A percentile compares a stretch with the other conserved stretches of the same genome.
Evolutionary conservation across 2,329 filamentous ascomycete species (phyloP).

Genomic region (Hypoxylon sp.): DNA sequence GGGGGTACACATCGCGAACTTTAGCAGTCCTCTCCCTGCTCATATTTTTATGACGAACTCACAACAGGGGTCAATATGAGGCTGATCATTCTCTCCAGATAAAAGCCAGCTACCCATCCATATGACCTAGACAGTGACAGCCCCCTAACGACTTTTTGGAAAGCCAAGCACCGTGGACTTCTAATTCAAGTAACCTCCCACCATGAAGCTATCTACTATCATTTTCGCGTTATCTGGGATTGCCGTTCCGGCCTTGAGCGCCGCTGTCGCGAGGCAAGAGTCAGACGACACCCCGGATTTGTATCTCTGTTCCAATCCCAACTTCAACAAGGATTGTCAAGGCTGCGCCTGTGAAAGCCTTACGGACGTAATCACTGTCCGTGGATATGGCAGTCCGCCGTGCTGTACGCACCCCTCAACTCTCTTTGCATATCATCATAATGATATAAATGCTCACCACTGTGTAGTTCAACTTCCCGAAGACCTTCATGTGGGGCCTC

Average conservation of each 20-base stretch:
- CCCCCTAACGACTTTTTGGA: neutral
- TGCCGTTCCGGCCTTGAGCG: neutral
- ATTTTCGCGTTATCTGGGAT: neutral
- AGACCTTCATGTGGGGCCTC: constrained; percentile 46
- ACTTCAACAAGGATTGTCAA: constrained; percentile 47
- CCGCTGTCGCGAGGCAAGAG: constrained; percentile 36
- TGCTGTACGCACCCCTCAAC: constrained; percentile 43
- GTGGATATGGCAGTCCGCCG: constrained; percentile 45
- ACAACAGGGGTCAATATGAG: neutral
- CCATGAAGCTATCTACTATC: neutral
- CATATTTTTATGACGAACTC: neutral
- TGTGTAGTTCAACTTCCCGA: constrained; percentile 44
- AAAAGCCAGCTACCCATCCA: neutral
- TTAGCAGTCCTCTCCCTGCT: neutral
- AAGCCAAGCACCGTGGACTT: neutral
- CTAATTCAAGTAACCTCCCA: neutral
- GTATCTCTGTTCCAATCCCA: constrained; percentile 50
- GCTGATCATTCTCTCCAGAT: neutral
- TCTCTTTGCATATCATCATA: neutral
- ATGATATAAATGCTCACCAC: neutral
- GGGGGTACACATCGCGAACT: neutral
- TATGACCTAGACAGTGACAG: neutral
- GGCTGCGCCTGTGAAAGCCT: constrained; percentile 47
- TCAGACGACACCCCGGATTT: constrained; percentile 43
- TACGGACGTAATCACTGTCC: constrained; percentile 32